phyloP scores from a whole-genome alignment of 2,329 filamentous ascomycete genomes.

The Mycosphaerella arachidis region DNA sequence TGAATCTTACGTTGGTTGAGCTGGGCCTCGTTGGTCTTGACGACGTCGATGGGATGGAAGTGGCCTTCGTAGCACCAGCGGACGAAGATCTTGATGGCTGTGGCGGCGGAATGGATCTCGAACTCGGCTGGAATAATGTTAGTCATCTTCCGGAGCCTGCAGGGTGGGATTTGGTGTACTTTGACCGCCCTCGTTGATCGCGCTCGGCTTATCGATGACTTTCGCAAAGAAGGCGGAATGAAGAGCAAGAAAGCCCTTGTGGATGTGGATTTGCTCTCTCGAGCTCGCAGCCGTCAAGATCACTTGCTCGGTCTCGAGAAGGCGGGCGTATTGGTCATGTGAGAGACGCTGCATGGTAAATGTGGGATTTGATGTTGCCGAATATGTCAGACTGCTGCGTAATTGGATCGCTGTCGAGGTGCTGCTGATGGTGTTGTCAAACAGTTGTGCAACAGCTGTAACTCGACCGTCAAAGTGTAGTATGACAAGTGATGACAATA shows the following conservation, averaged over 20 bases:
- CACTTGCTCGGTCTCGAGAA: background rate
- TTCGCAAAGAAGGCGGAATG: constrained; percentile 5
- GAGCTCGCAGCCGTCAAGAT: background rate
- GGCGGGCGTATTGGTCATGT: background rate
- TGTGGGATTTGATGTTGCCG: background rate
- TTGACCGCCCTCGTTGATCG: background rate
- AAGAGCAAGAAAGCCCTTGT: constrained; percentile 2
- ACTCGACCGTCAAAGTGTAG: background rate
- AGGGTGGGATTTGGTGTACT: background rate
- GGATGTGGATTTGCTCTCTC: background rate
- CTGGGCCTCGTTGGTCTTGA: background rate
- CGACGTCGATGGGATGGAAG: background rate
- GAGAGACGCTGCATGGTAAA: background rate
- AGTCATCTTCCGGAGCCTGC: background rate
- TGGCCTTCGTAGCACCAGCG: constrained; percentile 8
- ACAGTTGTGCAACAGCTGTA: background rate
- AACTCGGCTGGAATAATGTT: background rate
- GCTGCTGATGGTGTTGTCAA: background rate
- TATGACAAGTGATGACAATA: background rate
- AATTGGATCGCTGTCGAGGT: background rate
- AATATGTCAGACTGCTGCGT: too few species aligned
- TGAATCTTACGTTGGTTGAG: background rate
- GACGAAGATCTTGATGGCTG: constrained; percentile 1
- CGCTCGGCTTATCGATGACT: background rate
- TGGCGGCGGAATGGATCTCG: background rate